These are phyloP conservation scores for Taphrina sp. DNA, from an alignment of 1,139 yeast genomes.

Conservation along the genomic window DNA sequence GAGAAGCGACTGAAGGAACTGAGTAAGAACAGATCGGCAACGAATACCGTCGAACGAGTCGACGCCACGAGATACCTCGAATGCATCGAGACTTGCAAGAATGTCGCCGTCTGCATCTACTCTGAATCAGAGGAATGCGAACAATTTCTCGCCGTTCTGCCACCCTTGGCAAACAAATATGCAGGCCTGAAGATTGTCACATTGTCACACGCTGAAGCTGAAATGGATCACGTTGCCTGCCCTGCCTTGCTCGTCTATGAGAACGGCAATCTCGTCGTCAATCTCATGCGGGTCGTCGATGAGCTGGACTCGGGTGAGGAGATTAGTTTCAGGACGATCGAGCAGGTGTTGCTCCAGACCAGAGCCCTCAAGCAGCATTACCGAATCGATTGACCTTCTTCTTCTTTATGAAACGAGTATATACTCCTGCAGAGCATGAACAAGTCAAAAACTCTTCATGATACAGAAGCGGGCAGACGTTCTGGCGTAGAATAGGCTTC, in stretches of 20 bases:
- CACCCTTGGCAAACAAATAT: constrained; percentile 14
- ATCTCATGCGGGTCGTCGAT: constrained; percentile 33
- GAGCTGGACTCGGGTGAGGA: constrained; percentile 28
- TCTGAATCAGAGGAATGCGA: constrained; percentile 3
- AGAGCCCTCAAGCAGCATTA: constrained; percentile 9
- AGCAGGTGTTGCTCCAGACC: constrained; percentile 25
- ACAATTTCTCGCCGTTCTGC: neutral
- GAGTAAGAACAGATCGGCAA: neutral
- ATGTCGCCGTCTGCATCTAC: constrained; percentile 31
- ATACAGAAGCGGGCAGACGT: too few relatives aligned
- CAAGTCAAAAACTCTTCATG: too few relatives aligned
- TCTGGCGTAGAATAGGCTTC: too few relatives aligned
- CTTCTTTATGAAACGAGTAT: too few relatives aligned
- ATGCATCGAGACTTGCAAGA: constrained; percentile 15
- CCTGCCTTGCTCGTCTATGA: constrained; percentile 35
- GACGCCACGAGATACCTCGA: constrained; percentile 27
- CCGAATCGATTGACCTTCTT: neutral
- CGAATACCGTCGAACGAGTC: neutral
- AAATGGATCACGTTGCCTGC: constrained; percentile 31
- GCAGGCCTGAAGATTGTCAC: constrained; percentile 13
- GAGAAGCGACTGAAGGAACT: constrained; percentile 33
- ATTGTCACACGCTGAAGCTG: constrained; percentile 31
- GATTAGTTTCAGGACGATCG: constrained; percentile 11
- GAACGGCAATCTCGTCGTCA: constrained; percentile 33
- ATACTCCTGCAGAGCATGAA: too few relatives aligned